These are phyloP conservation scores for Emmonsiellopsis sp. DNA, from an alignment of 2,329 filamentous ascomycete genomes.

Conservation along the genomic window DNA sequence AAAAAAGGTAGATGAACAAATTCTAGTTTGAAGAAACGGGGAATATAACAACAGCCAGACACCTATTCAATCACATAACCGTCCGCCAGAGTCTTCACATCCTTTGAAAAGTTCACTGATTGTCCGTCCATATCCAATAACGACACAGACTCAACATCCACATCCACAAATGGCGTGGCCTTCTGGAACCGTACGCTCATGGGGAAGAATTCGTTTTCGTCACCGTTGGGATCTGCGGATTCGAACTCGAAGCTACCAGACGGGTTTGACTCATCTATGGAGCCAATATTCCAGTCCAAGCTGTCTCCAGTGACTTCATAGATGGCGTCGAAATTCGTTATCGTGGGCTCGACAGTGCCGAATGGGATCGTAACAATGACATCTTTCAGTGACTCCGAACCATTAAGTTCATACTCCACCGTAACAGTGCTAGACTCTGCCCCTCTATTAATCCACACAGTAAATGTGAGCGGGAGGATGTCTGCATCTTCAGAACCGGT, in stretches of 20 bases:
- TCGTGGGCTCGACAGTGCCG: constrained; percentile 68
- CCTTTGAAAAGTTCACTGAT: constrained; percentile 35
- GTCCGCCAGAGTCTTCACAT: constrained; percentile 35
- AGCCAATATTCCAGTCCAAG: constrained; percentile 87
- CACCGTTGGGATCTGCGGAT: constrained; percentile 68
- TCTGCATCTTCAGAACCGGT: constrained; percentile 71
- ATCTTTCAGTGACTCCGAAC: constrained; percentile 67
- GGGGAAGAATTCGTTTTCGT: constrained; percentile 95
- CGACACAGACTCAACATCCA: constrained; percentile 58
- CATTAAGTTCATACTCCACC: constrained; percentile 88
- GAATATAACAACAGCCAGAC: neutral
- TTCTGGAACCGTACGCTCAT: constrained; percentile 90
- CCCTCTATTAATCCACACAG: constrained; percentile 92
- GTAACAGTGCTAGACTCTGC: constrained; percentile 78
- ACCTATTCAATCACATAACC: constrained; percentile 35
- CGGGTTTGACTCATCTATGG: constrained; percentile 70
- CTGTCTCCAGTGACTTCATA: constrained; percentile 91
- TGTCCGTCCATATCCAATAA: constrained; percentile 37
- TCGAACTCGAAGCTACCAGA: constrained; percentile 94
- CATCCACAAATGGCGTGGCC: constrained; percentile 75
- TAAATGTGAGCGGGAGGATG: constrained; percentile 87
- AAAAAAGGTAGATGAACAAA: neutral
- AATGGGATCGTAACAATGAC: constrained; percentile 86
- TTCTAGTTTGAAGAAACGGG: neutral
- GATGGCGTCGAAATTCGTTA: constrained; percentile 86